A percentile compares a stretch with the other conserved stretches of the same genome.
phyloP scores from a whole-genome alignment of 2,329 filamentous ascomycete species.

The Phaeosphaeriaceae sp. region DNA sequence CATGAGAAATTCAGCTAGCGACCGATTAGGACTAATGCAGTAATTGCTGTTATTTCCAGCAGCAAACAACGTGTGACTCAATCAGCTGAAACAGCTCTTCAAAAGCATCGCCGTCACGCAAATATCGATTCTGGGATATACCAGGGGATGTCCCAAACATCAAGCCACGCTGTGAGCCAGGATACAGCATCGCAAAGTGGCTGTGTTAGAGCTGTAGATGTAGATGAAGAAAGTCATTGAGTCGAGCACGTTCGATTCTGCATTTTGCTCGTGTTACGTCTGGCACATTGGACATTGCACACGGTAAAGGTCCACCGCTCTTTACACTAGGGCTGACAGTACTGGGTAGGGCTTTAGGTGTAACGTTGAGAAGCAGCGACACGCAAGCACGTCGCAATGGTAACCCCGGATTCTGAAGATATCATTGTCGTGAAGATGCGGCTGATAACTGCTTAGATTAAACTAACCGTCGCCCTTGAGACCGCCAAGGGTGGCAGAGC shows the following conservation, averaged over 20 bases:
- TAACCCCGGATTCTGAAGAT: background rate
- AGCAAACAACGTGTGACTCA: background rate
- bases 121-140: background rate
- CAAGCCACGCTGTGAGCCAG: background rate
- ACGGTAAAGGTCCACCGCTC: conserved; percentile 3
- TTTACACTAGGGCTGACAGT: conserved; percentile 6
- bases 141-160: background rate
- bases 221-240: background rate
- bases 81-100: background rate
- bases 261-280: background rate
- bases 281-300: background rate
- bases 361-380: background rate
- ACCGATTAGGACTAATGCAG: background rate
- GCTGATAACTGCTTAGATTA: background rate
- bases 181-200: background rate
- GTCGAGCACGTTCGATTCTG: background rate
- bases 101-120: background rate
- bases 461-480: background rate
- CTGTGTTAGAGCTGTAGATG: background rate
- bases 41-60: background rate
- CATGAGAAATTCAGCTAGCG: background rate
- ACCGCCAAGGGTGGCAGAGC: background rate
- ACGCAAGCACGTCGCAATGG: background rate
- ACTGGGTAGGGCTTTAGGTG: conserved; percentile 3
- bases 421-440: background rate